A percentile compares a stretch with the other conserved stretches of the same genome.
Evolutionary conservation across 345 rosid species (phyloP).

Genomic region (Rhodamnia argentea): DNA sequence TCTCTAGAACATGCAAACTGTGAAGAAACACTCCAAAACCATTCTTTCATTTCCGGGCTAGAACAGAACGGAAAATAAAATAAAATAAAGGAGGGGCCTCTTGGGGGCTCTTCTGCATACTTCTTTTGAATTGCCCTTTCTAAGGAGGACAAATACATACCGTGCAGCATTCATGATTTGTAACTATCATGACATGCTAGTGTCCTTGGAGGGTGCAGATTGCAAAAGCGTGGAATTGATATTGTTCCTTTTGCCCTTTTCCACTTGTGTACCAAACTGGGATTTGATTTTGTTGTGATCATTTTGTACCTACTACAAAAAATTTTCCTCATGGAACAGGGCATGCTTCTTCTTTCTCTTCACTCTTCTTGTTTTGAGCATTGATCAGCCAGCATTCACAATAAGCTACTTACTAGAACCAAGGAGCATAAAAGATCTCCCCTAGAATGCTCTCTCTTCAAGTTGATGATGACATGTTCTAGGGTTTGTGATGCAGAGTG

Average conservation of each 20-base stretch:
- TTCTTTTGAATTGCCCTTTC: background rate
- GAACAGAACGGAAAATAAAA: no score
- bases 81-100: no score
- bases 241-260: background rate
- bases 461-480: background rate
- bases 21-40: background rate
- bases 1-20: background rate
- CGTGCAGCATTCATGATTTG: background rate
- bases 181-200: background rate
- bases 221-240: background rate
- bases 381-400: background rate
- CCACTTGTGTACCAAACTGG: background rate
- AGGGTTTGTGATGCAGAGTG: constrained; percentile 14
- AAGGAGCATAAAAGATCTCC: background rate
- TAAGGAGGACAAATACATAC: background rate
- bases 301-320: background rate
- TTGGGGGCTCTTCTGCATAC: background rate
- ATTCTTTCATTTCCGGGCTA: background rate
- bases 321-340: background rate
- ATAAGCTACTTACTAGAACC: background rate
- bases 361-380: background rate
- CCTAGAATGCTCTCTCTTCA: background rate
- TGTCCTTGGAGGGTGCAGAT: background rate
- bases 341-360: background rate
- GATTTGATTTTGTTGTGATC: background rate